Conservation (phyloP, 2,329 filamentous ascomycete species). For the Fusarium solani-melongenae region DNA sequence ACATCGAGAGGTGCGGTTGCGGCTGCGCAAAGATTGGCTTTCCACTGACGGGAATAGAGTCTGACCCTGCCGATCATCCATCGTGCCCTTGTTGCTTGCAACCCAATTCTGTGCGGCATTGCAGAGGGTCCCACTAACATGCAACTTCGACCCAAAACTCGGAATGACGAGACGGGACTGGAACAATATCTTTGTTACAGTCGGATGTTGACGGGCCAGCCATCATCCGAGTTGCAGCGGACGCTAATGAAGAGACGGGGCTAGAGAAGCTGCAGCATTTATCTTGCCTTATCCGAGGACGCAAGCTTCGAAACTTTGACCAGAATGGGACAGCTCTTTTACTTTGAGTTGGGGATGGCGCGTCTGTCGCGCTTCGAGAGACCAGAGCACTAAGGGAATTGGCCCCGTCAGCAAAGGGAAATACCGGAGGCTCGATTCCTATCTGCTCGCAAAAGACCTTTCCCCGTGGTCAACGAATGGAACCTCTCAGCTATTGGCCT, state of each 20-base stretch:
- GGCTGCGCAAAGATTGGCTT: slow-evolving; percentile 1
- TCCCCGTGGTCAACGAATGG: neutral
- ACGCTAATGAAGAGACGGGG: neutral
- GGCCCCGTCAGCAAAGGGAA: neutral
- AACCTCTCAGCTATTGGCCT: neutral
- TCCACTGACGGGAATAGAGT: slow-evolving; percentile 7
- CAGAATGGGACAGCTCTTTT: neutral
- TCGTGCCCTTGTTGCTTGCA: slow-evolving; percentile 5
- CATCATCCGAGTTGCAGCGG: neutral
- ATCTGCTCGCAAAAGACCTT: neutral
- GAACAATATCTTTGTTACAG: neutral
- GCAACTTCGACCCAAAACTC: slow-evolving; percentile 3
- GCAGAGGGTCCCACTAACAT: slow-evolving; percentile 18
- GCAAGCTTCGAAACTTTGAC: neutral
- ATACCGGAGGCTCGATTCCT: neutral
- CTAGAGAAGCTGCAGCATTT: neutral
- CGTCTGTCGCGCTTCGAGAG: neutral
- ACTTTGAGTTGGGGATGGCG: slow-evolving; percentile 9
- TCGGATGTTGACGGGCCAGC: slow-evolving; percentile 1
- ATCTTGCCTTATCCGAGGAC: neutral
- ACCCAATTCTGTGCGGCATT: slow-evolving; percentile 9
- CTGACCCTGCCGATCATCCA: slow-evolving; percentile 13
- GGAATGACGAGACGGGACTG: slow-evolving; percentile 10
- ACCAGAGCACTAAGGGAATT: neutral
- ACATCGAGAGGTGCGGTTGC: neutral